Base-by-base conservation (phyloP, 306 rosid species). In the Ziziphus jujuba region DNA sequence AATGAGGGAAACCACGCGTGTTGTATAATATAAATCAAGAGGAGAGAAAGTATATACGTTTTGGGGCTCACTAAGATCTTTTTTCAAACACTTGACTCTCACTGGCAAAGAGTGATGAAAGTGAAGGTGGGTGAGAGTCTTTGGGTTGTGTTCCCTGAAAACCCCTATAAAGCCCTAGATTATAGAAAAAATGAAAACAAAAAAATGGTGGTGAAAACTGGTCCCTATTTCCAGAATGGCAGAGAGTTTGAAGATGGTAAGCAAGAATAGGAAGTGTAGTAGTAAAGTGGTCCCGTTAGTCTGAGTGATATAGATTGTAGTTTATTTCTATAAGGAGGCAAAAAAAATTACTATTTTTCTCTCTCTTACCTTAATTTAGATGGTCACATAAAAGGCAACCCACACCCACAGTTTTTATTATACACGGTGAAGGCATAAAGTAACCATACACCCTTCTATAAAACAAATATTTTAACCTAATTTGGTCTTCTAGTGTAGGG, bases 241-340 rank as follows among this genome's bases (percentile, higher is more conserved):
- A 73, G 72, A 72, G 52, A 28, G 38, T 38, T 28, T 28, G 33
- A 28, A 28, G 33, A 28, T 28, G 33, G 33, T 65, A 54, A 44
- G 55, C 13, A n/a, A n/a, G n/a, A n/a, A 48, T 21, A 56, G 53
- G 56, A 56, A 66, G 45, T 9, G 33, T 8, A 40, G 45, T 34
- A 61, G 22, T 74, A 74, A 87, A 33, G 85, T 82, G 87, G 90
- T 85, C 87, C 87, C 61, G 45, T 40, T 40, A 0, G 45, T 40
- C 45, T 40, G 45, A 40, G 45, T 28, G 33, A 40, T 40, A 40
- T 3, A 8, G 45, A 40, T 0, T 40, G 14, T 7, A 40, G 12
- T 40, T 1, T 40, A 40, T 40, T 28, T 11, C 12, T 38, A 8
- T 10, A 40, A 40, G 45, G 45, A 40, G 45, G 45, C 45, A 40